Percentiles rank a stretch among this genome's conserved stretches.
Conservation (phyloP, 2,329 filamentous ascomycete species). For the Ceratocystis eucalypticola region DNA sequence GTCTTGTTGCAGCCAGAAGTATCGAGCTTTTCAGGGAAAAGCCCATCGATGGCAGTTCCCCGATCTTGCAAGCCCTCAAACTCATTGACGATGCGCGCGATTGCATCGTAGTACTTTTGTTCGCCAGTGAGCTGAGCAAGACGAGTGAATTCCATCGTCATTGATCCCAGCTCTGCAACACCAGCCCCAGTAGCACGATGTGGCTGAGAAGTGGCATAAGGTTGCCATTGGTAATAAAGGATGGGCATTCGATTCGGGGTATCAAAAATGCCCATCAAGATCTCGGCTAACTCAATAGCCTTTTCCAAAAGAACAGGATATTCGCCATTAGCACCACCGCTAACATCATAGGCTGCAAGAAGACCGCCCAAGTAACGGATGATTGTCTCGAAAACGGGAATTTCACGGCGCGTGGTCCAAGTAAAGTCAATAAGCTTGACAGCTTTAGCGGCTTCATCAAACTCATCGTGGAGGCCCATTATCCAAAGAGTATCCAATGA, state of each 20-base stretch:
- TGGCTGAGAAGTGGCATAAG: conserved; percentile 46
- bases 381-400: conserved; percentile 85
- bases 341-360: conserved; percentile 75
- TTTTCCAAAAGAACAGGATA: conserved; percentile 62
- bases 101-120: conserved; percentile 75
- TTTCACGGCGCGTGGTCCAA: conserved; percentile 48
- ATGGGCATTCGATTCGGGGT: conserved; percentile 90
- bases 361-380: conserved; percentile 86
- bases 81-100: conserved; percentile 71
- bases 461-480: conserved; percentile 65
- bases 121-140: conserved; percentile 74
- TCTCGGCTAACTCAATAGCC: conserved; percentile 63
- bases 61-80: conserved; percentile 60
- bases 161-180: conserved; percentile 60
- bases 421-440: conserved; percentile 73
- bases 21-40: conserved; percentile 68
- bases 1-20: conserved; percentile 62
- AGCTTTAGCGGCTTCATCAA: conserved; percentile 59
- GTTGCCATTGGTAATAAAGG: conserved; percentile 66
- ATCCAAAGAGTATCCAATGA: conserved; percentile 76
- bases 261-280: conserved; percentile 73
- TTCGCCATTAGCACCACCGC: conserved; percentile 40
- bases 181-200: conserved; percentile 47
- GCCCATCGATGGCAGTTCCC: conserved; percentile 56
- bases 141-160: conserved; percentile 80